These are phyloP conservation scores for Patellifolia procumbens DNA, from an alignment of 179 eudicot species.

Conservation along the genomic window DNA sequence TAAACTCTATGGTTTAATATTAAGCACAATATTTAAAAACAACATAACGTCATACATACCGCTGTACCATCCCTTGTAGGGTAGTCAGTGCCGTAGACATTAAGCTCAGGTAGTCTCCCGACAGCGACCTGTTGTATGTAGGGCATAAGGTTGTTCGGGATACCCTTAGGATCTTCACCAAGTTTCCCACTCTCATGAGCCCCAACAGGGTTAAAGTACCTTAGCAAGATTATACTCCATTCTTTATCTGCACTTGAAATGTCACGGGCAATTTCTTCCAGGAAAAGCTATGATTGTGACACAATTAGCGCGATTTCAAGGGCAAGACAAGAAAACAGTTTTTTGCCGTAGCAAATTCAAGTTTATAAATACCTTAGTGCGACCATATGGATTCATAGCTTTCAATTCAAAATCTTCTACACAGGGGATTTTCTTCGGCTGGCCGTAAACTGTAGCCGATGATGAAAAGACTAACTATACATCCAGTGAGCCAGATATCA, in stretches of 20 bases:
- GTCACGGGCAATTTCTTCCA: conserved; percentile 90
- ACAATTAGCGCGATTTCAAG: neutral
- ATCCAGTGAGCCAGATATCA: conserved; percentile 16
- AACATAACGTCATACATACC: conserved; percentile 40
- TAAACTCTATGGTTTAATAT: neutral
- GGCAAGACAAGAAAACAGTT: neutral
- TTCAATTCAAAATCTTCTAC: conserved; percentile 64
- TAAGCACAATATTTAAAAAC: neutral
- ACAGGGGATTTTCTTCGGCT: conserved; percentile 80
- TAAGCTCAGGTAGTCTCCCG: conserved; percentile 78
- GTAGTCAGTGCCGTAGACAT: conserved; percentile 87
- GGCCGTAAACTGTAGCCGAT: conserved; percentile 92
- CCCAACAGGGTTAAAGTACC: conserved; percentile 94
- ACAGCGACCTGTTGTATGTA: conserved; percentile 90
- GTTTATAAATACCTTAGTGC: conserved; percentile 74
- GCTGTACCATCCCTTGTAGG: conserved; percentile 91
- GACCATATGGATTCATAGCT: conserved; percentile 95
- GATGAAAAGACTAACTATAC: conserved; percentile 88
- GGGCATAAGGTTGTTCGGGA: conserved; percentile 93
- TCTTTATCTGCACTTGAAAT: conserved; percentile 65
- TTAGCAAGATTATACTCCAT: conserved; percentile 73
- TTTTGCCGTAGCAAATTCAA: neutral
- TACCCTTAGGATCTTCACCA: conserved; percentile 93
- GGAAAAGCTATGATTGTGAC: conserved; percentile 50
- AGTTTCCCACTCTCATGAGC: conserved; percentile 91